Conservation (phyloP, 331 rosid genomes). For the Ulmus americana region DNA sequence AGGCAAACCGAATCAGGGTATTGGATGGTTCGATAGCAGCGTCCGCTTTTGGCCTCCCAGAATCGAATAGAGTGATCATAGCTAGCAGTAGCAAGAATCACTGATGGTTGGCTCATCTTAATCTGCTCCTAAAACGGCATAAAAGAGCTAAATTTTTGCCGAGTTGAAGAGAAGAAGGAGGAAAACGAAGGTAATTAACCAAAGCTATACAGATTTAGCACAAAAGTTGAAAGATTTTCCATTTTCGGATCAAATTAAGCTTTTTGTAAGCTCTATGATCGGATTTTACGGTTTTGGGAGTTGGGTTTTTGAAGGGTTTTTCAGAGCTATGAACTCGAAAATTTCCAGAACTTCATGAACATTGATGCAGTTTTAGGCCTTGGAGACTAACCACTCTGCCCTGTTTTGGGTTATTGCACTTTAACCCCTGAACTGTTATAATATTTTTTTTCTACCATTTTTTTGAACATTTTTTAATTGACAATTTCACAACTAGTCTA, state of each 20-base stretch:
- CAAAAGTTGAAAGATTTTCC: neutral
- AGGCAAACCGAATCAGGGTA: constrained; percentile 84
- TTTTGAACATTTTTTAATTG: too few species aligned
- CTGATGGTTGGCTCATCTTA: constrained; percentile 83
- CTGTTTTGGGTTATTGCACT: too few species aligned
- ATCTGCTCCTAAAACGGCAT: constrained; percentile 19
- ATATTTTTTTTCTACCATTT: too few species aligned
- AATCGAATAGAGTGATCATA: constrained; percentile 95
- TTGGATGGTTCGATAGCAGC: constrained; percentile 88
- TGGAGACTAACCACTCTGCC: too few species aligned
- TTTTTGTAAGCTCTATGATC: neutral
- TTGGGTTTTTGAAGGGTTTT: constrained; percentile 25
- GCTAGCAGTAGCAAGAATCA: constrained; percentile 91
- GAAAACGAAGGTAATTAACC: too few species aligned
- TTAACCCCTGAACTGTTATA: too few species aligned
- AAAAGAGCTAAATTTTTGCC: neutral
- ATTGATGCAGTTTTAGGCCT: neutral
- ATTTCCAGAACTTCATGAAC: neutral
- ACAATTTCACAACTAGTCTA: too few species aligned
- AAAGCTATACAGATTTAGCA: neutral
- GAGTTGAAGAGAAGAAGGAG: too few species aligned
- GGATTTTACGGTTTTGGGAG: constrained; percentile 4
- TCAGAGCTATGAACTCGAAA: neutral
- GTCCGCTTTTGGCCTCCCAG: constrained; percentile 99
- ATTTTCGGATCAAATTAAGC: neutral